These are phyloP conservation scores for Tetrahymena borealis DNA, from an alignment of 73 alveolate species.

Conservation along the genomic window DNA sequence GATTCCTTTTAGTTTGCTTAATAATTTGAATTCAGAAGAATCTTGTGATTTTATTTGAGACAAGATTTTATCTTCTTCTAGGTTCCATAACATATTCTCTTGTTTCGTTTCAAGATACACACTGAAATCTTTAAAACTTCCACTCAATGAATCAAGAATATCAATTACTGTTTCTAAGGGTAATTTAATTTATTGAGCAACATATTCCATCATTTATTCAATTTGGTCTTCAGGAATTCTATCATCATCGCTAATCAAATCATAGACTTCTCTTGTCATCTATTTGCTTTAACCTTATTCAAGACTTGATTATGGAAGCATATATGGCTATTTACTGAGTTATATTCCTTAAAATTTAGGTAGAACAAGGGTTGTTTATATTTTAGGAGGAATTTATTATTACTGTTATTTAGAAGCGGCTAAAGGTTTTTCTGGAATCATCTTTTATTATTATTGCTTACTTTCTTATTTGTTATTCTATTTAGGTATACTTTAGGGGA, in stretches of 20 bases:
- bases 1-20: neutral
- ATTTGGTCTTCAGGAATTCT: neutral
- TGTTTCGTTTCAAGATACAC: neutral
- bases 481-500: neutral
- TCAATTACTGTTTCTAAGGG: neutral
- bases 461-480: neutral
- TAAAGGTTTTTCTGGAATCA: neutral
- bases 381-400: neutral
- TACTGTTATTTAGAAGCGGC: neutral
- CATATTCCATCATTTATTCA: neutral
- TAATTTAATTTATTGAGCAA: neutral
- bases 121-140: neutral
- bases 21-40: neutral
- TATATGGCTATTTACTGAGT: neutral
- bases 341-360: neutral
- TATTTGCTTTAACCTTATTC: neutral
- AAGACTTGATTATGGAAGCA: neutral
- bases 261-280: neutral
- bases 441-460: neutral
- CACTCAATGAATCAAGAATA: neutral
- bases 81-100: neutral
- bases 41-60: neutral
- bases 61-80: neutral
- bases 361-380: neutral
- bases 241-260: neutral